Evolutionary conservation across 345 rosid genomes (phyloP), one percentile per base, ranked within the genome.

Genomic region (Moricandia arvensis): DNA sequence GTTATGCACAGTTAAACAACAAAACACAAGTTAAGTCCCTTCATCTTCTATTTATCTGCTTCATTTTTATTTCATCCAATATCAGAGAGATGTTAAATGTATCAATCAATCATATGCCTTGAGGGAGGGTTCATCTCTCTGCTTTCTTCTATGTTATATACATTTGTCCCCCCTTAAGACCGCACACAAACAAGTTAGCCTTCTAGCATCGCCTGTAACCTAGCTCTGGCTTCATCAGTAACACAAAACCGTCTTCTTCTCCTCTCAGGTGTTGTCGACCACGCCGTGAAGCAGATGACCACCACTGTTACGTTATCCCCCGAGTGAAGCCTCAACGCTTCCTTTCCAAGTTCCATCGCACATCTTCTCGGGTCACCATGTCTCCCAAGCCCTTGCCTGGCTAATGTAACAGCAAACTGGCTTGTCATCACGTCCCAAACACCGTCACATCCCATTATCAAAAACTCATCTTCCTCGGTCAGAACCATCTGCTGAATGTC

Each of bases 371-470:
- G 85, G 74, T 93, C 89, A 27, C 91, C 91, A 78, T 88, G 93
- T 66, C 88, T 85, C 78, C 82, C 93, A 6, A 93, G 89, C 55
- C 80, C 81, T 82, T 85, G 83, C 78, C 94, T 79, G 3, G 87
- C 80, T 17, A 91, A 88, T 47, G 83, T 83, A 66, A 91, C 88
- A 12, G 98, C 90, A 59, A 87, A 87, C 80, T 87, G 96, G 81
- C 87, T 94, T 10, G 87, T 80, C 74, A 90, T 90, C 49, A 87
- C 81, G 0, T 94, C 97, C 97, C 98, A 91, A 43, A 94, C 80
- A 59, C 98, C 92, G 8, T 91, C 97, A 29, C 96, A 87, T 15
- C 86, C 90, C 4, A 94, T 90, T 37, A 94, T 80, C 75, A 94
- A 77, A 83, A 91, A 94, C 80, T 94, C 95, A 4, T 94, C 96